These are phyloP conservation scores for Heterobasidion irregulare DNA, from an alignment of 1,284 basidiomycete species.

Conservation along the genomic window DNA sequence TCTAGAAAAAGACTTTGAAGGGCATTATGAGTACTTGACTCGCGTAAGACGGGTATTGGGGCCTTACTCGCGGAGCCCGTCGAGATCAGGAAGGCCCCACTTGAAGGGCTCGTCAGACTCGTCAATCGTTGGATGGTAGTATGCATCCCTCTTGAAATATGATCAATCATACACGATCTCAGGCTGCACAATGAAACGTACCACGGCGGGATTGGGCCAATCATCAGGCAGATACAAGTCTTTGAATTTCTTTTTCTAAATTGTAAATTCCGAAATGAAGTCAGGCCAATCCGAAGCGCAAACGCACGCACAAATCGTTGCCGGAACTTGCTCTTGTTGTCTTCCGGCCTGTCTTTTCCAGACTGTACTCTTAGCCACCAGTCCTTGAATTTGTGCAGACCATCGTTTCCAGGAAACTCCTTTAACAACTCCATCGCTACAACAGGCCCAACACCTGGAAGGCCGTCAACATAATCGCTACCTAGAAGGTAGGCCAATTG, in stretches of 20 bases:
- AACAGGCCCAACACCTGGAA: slow-evolving; percentile 93
- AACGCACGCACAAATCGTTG: slow-evolving; percentile 69
- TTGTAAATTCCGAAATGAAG: not conserved
- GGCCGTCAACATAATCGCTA: slow-evolving; percentile 95
- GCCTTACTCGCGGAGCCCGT: slow-evolving; percentile 75
- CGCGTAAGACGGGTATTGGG: not conserved
- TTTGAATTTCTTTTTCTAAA: slow-evolving; percentile 87
- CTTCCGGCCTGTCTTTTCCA: slow-evolving; percentile 72
- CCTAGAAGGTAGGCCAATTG: slow-evolving; percentile 90
- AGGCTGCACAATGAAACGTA: slow-evolving; percentile 25
- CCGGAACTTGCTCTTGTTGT: slow-evolving; percentile 70
- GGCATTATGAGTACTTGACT: not conserved
- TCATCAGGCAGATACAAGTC: slow-evolving; percentile 75
- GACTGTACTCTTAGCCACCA: slow-evolving; percentile 97
- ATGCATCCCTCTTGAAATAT: slow-evolving; percentile 74
- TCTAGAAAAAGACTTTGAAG: slow-evolving; percentile 66
- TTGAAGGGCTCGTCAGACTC: slow-evolving; percentile 91
- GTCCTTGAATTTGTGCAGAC: slow-evolving; percentile 79
- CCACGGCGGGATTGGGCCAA: slow-evolving; percentile 91
- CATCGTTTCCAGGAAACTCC: slow-evolving; percentile 83
- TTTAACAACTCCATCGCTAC: slow-evolving; percentile 92
- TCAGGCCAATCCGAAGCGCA: not conserved
- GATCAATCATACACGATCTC: not conserved
- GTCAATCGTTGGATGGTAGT: slow-evolving; percentile 87
- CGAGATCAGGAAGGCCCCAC: slow-evolving; percentile 95